These are phyloP conservation scores for Paxillus rubicundulus DNA, from an alignment of 768 basidiomycete genomes.

Conservation along the genomic window DNA sequence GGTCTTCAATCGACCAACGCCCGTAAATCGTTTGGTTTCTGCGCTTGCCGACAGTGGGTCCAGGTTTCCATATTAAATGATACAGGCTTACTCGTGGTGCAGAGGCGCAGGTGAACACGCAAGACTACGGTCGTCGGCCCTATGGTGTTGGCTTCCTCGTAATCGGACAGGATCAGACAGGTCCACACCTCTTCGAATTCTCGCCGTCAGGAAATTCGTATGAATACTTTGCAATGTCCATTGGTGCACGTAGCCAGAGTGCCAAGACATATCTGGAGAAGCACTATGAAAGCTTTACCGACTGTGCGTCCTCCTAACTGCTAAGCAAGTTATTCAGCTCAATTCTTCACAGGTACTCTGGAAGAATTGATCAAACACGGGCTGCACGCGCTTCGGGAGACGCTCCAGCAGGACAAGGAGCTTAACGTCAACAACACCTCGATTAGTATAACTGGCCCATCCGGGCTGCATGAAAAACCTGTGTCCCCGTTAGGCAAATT, in stretches of 20 bases:
- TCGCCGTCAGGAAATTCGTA: slow-evolving; percentile 96
- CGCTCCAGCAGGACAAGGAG: slow-evolving; percentile 97
- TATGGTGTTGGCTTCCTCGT: slow-evolving; percentile 99
- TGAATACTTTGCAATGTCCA: slow-evolving; percentile 98
- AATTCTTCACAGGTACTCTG: slow-evolving; percentile 56
- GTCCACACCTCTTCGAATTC: slow-evolving; percentile 97
- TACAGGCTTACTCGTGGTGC: slow-evolving; percentile 10
- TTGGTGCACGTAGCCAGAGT: slow-evolving; percentile 96
- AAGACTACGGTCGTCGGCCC: slow-evolving; percentile 95
- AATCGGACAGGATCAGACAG: slow-evolving; percentile 92
- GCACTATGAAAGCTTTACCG: slow-evolving; percentile 82
- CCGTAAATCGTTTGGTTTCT: slow-evolving; percentile 90
- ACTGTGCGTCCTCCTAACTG: slow-evolving; percentile 54
- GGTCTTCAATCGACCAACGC: slow-evolving; percentile 93
- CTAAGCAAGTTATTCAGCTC: background rate
- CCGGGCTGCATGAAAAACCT: slow-evolving; percentile 55
- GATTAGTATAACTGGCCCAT: slow-evolving; percentile 85
- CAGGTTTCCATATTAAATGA: background rate
- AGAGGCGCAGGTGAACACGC: slow-evolving; percentile 99
- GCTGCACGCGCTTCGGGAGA: slow-evolving; percentile 91
- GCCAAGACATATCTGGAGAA: slow-evolving; percentile 98
- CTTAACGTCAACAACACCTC: slow-evolving; percentile 92
- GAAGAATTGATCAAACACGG: slow-evolving; percentile 92
- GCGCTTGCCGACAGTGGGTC: slow-evolving; percentile 92
- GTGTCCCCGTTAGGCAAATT: slow-evolving; percentile 60